Conservation (phyloP, 73 alveolate genomes). For the Paramecium pentaurelia region DNA sequence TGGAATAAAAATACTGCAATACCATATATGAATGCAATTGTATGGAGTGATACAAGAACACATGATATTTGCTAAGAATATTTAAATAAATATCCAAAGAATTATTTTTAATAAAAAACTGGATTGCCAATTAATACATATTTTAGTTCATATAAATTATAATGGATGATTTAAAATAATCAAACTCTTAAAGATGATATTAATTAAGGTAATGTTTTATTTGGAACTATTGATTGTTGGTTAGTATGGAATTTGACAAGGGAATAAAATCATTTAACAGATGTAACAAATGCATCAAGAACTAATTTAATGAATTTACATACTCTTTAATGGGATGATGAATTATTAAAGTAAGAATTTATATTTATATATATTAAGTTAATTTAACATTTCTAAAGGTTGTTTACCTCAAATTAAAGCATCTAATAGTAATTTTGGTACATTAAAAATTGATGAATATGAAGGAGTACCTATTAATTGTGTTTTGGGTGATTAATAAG, state of each 20-base stretch:
- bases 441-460: background rate
- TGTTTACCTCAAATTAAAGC: conserved; percentile 64
- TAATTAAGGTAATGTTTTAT: conserved; percentile 62
- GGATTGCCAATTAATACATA: conserved; percentile 83
- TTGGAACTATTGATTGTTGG: conserved; percentile 89
- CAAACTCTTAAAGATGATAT: background rate
- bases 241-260: conserved; percentile 55
- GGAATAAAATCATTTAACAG: conserved; percentile 70
- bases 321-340: conserved; percentile 72
- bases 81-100: conserved; percentile 51
- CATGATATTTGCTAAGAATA: conserved; percentile 63
- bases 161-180: conserved; percentile 73
- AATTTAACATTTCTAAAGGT: conserved; percentile 62
- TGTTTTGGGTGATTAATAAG: conserved; percentile 83
- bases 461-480: conserved; percentile 74
- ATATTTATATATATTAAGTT: background rate
- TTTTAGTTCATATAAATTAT: conserved; percentile 77
- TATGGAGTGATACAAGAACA: conserved; percentile 84
- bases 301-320: conserved; percentile 79
- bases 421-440: conserved; percentile 65
- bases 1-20: conserved; percentile 75
- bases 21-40: conserved; percentile 78
- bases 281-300: conserved; percentile 82
- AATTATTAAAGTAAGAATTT: background rate
- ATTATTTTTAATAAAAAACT: conserved; percentile 66